Base-by-base conservation (phyloP, 306 rosid genomes). In the Crotalaria pallida region DNA sequence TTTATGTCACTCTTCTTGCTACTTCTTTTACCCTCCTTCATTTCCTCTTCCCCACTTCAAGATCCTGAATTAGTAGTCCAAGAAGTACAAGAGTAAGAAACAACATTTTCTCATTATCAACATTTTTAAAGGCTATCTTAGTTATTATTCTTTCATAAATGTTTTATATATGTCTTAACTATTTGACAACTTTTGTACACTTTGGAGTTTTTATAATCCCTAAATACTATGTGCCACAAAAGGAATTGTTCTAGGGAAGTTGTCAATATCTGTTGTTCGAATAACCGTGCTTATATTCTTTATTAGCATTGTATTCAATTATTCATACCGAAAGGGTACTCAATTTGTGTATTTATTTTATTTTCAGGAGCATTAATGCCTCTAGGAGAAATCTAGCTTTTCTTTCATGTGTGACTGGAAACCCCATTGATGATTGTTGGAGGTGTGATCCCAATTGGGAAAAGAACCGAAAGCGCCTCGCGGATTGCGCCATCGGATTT, bases 401-500 rank as follows among this genome's bases (percentile, higher is more conserved):
- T 73, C 82, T 90, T 3, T 88, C 99, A 3, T 94, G 99, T 21
- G 87, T 81, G 2, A 84, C 73, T 0, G 97, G 97, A 1, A 94
- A 94, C 74, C 92, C 96, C 5, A 88, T 94, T 17, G 99, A 94
- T 57, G 99, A 94, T 67, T 94, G 99, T 68, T 94, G 99, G 99
- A 76, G 92, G 57, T 94, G 99, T 47, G 97, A 90, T 64, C 58
- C 79, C 2, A 83, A 88, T 1, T 94, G 99, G 99, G 89, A 72
- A 34, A 86, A 78, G 56, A 94, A 94, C 69, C 67, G 96, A 0
- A 65, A 87, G 67, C 73, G 89, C 2, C 66, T 94, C 0, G 99
- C 97, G 0, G 91, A 91, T 19, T 94, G 99, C 60, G 79, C 83
- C 5, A 88, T 94, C 36, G 99, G 99, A 10, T 94, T 91, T 27